Percentiles rank a stretch among this genome's conserved stretches.
Evolutionary conservation across 805 yeast genomes (phyloP).

Genomic region (Ogataea zsoltii): DNA sequence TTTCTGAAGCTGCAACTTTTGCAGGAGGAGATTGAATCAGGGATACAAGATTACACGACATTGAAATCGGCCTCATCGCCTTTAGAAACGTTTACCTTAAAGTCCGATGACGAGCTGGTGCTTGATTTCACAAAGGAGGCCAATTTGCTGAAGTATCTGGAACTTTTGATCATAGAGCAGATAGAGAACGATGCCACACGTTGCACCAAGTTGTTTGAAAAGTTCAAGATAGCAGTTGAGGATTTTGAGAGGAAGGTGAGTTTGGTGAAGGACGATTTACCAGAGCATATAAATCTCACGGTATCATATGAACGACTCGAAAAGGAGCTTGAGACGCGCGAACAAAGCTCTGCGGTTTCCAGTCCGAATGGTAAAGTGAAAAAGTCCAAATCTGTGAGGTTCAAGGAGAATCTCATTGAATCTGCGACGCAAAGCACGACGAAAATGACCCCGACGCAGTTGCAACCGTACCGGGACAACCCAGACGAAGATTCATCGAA

Average conservation of each 20-base stretch:
- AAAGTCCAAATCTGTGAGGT: slow-evolving; percentile 27
- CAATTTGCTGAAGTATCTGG: slow-evolving; percentile 18
- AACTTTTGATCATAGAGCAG: slow-evolving; percentile 17
- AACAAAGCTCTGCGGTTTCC: background rate
- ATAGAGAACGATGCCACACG: slow-evolving; percentile 6
- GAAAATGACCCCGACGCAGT: background rate
- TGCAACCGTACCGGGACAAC: slow-evolving; percentile 17
- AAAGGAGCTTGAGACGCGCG: slow-evolving; percentile 3
- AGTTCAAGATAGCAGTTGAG: slow-evolving; percentile 3
- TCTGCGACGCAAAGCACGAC: slow-evolving; percentile 9
- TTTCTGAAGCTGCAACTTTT: slow-evolving; percentile 20
- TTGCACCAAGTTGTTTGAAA: background rate
- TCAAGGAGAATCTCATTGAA: slow-evolving; percentile 25
- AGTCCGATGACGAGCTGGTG: slow-evolving; percentile 15
- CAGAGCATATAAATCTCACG: slow-evolving; percentile 5
- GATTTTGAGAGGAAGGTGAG: slow-evolving; percentile 6
- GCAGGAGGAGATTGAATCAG: slow-evolving; percentile 18
- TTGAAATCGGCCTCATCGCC: slow-evolving; percentile 11
- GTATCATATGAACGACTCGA: slow-evolving; percentile 6
- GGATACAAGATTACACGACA: slow-evolving; percentile 18
- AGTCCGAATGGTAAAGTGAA: slow-evolving; percentile 12
- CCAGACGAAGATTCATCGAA: slow-evolving; percentile 7
- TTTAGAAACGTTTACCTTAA: slow-evolving; percentile 1
- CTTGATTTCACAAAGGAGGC: slow-evolving; percentile 12
- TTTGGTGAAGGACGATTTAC: slow-evolving; percentile 6